phyloP scores from a whole-genome alignment of 2,329 filamentous ascomycete species.

The Tolypocladium album region DNA sequence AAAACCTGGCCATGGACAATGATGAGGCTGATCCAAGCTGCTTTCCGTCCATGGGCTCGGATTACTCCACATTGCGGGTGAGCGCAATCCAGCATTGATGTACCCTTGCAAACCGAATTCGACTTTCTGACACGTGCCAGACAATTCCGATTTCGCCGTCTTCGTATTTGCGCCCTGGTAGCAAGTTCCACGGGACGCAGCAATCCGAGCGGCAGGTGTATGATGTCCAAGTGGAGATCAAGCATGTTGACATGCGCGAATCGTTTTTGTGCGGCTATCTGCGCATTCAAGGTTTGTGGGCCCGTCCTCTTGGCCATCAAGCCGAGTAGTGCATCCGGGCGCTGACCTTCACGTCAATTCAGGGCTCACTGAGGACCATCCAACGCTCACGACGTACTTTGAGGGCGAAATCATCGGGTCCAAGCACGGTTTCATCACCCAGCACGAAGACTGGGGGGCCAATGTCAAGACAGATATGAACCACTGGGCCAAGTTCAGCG shows the following conservation, averaged over 20 bases:
- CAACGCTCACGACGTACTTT: slow-evolving; percentile 96
- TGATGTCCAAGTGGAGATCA: slow-evolving; percentile 93
- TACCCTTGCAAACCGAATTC: background rate
- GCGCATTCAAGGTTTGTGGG: slow-evolving; percentile 69
- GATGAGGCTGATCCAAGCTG: slow-evolving; percentile 15
- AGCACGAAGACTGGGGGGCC: slow-evolving; percentile 84
- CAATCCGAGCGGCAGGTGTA: slow-evolving; percentile 89
- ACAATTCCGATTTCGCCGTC: slow-evolving; percentile 70
- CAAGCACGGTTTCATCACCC: slow-evolving; percentile 88
- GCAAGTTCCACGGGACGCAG: slow-evolving; percentile 81
- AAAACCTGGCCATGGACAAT: slow-evolving; percentile 13
- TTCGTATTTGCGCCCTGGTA: slow-evolving; percentile 77
- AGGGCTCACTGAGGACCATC: slow-evolving; percentile 93
- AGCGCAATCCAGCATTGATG: slow-evolving; percentile 5
- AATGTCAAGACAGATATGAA: slow-evolving; percentile 83
- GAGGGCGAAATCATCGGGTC: slow-evolving; percentile 95
- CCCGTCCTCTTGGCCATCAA: background rate
- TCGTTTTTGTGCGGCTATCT: slow-evolving; percentile 93
- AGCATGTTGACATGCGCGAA: slow-evolving; percentile 88
- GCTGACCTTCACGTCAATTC: background rate
- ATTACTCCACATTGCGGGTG: slow-evolving; percentile 26
- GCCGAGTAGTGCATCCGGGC: background rate
- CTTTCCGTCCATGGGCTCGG: slow-evolving; percentile 25
- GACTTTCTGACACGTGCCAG: slow-evolving; percentile 26
- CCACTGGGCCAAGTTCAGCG: slow-evolving; percentile 85